Evolutionary conservation across 2,329 filamentous ascomycete genomes (phyloP).

Genomic region (Aspergillus novoparasiticus): DNA sequence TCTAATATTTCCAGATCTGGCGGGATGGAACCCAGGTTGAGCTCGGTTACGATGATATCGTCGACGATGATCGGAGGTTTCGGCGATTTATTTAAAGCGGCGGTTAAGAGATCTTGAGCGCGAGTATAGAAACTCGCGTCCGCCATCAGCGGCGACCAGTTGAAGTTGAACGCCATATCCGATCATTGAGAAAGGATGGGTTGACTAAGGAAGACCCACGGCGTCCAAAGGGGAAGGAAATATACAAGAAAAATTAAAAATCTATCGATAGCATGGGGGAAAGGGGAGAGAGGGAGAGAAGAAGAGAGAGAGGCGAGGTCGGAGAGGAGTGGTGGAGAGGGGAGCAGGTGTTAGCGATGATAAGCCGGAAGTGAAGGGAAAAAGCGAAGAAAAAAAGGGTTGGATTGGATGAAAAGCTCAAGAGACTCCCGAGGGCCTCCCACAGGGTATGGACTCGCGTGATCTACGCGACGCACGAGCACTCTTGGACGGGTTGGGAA

Average conservation of each 20-base stretch:
- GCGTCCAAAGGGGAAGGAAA: slow-evolving; percentile 6
- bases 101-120: slow-evolving; percentile 90
- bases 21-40: slow-evolving; percentile 92
- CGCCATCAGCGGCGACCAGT: slow-evolving; percentile 98
- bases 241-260: slow-evolving; percentile 7
- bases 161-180: slow-evolving; percentile 99
- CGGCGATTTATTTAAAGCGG: slow-evolving; percentile 93
- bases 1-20: slow-evolving; percentile 96
- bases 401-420: slow-evolving; percentile 3
- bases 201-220: slow-evolving; percentile 10
- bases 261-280: slow-evolving; percentile 1
- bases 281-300: slow-evolving; percentile 13
- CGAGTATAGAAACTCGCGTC: slow-evolving; percentile 89
- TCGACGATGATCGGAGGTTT: slow-evolving; percentile 99
- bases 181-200: slow-evolving; percentile 30
- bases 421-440: slow-evolving; percentile 19
- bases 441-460: slow-evolving; percentile 19
- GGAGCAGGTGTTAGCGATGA: slow-evolving; percentile 23
- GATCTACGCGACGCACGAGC: slow-evolving; percentile 21
- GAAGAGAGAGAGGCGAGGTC: slow-evolving; percentile 6
- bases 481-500: background rate
- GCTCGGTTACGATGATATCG: slow-evolving; percentile 96
- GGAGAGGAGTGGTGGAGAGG: slow-evolving; percentile 23
- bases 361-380: slow-evolving; percentile 22
- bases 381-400: slow-evolving; percentile 17